phyloP scores from a whole-genome alignment of 495 filamentous ascomycete species.

The Aspergillus incahuasiensis region DNA sequence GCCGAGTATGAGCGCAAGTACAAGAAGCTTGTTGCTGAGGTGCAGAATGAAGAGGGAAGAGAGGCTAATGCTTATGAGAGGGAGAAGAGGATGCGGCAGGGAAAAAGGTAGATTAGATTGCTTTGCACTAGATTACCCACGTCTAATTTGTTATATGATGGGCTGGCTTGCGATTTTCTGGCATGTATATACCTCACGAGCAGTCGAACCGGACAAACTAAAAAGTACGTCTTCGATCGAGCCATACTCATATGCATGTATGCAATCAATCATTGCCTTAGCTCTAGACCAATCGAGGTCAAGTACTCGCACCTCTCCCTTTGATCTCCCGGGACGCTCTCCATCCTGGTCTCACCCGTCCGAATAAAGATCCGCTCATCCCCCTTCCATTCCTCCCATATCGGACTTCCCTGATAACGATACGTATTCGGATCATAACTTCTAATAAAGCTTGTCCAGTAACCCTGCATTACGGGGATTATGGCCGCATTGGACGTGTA shows the following conservation, averaged over 20 bases:
- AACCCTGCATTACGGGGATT: slow-evolving; percentile 56
- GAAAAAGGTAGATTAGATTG: slow-evolving; percentile 41
- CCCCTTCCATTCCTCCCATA: slow-evolving; percentile 45
- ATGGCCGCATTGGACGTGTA: slow-evolving; percentile 46
- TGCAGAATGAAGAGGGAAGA: slow-evolving; percentile 86
- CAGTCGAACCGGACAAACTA: background rate
- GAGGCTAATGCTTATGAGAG: slow-evolving; percentile 85
- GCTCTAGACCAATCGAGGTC: slow-evolving; percentile 42
- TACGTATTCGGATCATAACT: slow-evolving; percentile 59
- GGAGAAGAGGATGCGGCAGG: slow-evolving; percentile 66
- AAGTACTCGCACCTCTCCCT: slow-evolving; percentile 51
- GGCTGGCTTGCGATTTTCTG: background rate
- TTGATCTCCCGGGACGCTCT: slow-evolving; percentile 45
- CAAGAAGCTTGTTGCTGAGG: slow-evolving; percentile 83
- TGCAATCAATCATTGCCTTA: slow-evolving; percentile 38
- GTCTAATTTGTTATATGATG: background rate
- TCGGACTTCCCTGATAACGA: slow-evolving; percentile 36
- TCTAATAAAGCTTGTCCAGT: slow-evolving; percentile 66
- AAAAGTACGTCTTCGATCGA: background rate
- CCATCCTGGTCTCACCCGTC: slow-evolving; percentile 56
- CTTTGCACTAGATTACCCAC: background rate
- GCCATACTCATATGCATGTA: background rate
- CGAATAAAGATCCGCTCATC: slow-evolving; percentile 46
- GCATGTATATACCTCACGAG: background rate
- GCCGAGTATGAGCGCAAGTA: slow-evolving; percentile 91